Conservation (phyloP, 768 basidiomycete species). For the Rhodotorula paludigena region DNA sequence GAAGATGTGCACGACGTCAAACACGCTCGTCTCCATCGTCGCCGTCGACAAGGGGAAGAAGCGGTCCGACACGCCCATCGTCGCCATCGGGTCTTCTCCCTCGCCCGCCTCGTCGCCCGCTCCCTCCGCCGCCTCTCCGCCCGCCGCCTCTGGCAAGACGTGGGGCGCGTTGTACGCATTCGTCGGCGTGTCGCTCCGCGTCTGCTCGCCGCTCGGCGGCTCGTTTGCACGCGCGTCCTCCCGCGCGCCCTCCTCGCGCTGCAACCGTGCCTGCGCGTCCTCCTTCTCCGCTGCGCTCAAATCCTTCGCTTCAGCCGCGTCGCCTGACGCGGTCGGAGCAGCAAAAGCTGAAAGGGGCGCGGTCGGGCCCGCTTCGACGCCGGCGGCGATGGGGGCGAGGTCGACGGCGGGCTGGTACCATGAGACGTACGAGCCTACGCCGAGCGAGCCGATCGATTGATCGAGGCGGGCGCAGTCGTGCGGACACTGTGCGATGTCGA, state of each 20-base stretch:
- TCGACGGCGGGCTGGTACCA: constrained; percentile 46
- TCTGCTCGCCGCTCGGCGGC: neutral
- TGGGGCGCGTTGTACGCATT: neutral
- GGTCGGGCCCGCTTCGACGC: too few species aligned
- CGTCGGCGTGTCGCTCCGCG: neutral
- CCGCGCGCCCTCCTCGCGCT: neutral
- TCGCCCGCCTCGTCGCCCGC: neutral
- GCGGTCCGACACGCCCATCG: constrained; percentile 54
- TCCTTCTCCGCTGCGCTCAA: too few species aligned
- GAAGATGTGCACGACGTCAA: constrained; percentile 98
- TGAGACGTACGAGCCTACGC: constrained; percentile 84
- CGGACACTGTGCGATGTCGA: constrained; percentile 59
- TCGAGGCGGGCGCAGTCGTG: constrained; percentile 73
- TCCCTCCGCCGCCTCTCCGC: neutral
- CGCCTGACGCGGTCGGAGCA: too few species aligned
- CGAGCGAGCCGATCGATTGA: constrained; percentile 72
- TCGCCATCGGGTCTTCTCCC: neutral
- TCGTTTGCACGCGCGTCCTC: neutral
- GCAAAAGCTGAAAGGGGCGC: too few species aligned
- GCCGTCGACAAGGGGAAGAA: constrained; percentile 90
- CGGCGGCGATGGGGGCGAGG: too few species aligned
- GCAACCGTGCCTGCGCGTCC: too few species aligned
- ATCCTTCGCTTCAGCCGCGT: too few species aligned
- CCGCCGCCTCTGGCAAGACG: too few species aligned
- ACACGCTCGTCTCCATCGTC: constrained; percentile 82